A percentile compares a stretch with the other conserved stretches of the same genome.
Evolutionary conservation across 208 protist species (phyloP).

Genomic region (Endotrypanum monterogeii): DNA sequence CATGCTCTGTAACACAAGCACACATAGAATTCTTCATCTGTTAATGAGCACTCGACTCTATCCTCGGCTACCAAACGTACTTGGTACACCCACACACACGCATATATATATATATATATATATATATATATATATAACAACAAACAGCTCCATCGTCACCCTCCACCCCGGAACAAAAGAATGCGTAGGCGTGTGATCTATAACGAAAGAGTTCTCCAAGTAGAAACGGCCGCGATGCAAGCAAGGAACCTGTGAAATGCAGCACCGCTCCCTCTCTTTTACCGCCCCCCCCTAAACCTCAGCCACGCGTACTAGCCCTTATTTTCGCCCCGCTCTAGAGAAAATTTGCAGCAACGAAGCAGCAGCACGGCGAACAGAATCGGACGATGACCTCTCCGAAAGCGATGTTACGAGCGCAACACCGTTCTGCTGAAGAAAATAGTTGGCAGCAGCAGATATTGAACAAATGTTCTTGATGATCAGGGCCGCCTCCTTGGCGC

Average conservation of each 20-base stretch:
- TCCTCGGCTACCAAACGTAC: background rate
- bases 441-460: slow-evolving; percentile 45
- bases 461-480: slow-evolving; percentile 85
- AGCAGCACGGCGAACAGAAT: slow-evolving; percentile 66
- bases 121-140: background rate
- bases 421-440: slow-evolving; percentile 49
- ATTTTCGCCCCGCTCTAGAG: slow-evolving; percentile 29
- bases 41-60: background rate
- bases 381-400: slow-evolving; percentile 62
- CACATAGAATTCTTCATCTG: background rate
- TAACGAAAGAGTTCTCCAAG: background rate
- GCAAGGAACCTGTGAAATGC: background rate
- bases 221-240: background rate
- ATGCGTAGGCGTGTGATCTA: slow-evolving; percentile 3
- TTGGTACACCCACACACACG: too few relatives aligned
- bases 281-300: background rate
- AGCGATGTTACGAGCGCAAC: slow-evolving; percentile 51
- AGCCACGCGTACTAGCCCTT: background rate
- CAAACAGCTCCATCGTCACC: slow-evolving; percentile 6
- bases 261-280: background rate
- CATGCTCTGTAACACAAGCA: background rate
- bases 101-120: too few relatives aligned
- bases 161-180: background rate
- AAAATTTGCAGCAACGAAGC: slow-evolving; percentile 70
- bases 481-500: slow-evolving; percentile 80